Base-by-base conservation (phyloP, 331 rosid genomes). In the Rhamnella rubrinervis region DNA sequence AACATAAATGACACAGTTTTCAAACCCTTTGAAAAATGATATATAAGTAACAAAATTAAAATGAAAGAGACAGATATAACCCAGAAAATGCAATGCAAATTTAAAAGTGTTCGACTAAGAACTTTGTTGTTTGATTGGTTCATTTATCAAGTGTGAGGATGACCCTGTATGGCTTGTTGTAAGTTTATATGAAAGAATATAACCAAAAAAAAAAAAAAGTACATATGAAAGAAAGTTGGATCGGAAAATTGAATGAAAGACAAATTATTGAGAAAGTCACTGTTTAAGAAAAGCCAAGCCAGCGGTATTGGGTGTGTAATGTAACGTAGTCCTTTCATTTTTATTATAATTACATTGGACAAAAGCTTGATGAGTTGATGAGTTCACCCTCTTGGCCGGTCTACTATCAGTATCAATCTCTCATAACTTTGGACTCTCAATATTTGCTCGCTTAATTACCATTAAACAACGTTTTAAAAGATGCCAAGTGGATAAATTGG, bases 341-440 rank as follows among this genome's bases (percentile, higher is more conserved):
- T 44, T 44, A 44, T 10, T 9, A 1, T 23, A 23, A 23, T 23
- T 2, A 44, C 49, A 11, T 11, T 1, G 4, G 49, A 44, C 35
- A 44, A 44, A 39, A 18, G 18, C 7, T 70, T 49, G 51, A 59
- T 59, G 67, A 52, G 57, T 14, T n/a, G n/a, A n/a, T n/a, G n/a
- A n/a, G n/a, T 26, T 60, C 75, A 47, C 23, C 23, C 8, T 3
- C 57, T 40, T 26, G 8, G 46, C 10, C 44, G 31, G 39, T 28
- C 5, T 6, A 44, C 19, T 11, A 13, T 28, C 49, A 8, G 11
- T 60, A 61, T 60, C 52, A 49, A 31, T 61, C n/a, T 35, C 35
- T 67, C 61, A 49, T 59, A 49, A 61, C 50, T 47, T 49, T 15
- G 20, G 52, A 6, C 11, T 8, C 12, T 41, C 49, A 41, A 41